A percentile compares a stretch with the other conserved stretches of the same genome.
Evolutionary conservation across 2,329 filamentous ascomycete genomes (phyloP).

Genomic region (Xylariaceae sp.): DNA sequence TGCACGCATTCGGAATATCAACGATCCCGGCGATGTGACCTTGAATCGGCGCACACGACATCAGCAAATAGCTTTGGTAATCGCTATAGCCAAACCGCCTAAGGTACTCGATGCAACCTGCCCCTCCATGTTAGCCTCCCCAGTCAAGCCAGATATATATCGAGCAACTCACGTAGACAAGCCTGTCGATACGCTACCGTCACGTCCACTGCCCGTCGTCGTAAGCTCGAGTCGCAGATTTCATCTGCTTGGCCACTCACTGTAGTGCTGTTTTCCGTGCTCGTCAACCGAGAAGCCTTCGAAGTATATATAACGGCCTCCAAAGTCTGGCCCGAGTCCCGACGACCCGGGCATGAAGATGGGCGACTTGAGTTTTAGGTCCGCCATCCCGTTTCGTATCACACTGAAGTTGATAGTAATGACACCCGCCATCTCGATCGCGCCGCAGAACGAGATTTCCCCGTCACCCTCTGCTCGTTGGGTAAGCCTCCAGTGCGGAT

Average conservation of each 20-base stretch:
- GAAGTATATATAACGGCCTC: constrained; percentile 77
- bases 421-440: constrained; percentile 89
- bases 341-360: too few species aligned
- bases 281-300: constrained; percentile 90
- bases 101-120: constrained; percentile 73
- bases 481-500: constrained; percentile 2
- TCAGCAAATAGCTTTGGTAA: constrained; percentile 79
- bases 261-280: constrained; percentile 81
- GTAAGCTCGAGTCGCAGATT: background rate
- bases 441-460: constrained; percentile 83
- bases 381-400: constrained; percentile 73
- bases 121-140: constrained; percentile 1
- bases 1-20: constrained; percentile 88
- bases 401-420: constrained; percentile 90
- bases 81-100: constrained; percentile 66
- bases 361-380: constrained; percentile 74
- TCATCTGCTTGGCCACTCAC: constrained; percentile 9
- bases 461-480: constrained; percentile 66
- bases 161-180: constrained; percentile 48
- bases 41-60: constrained; percentile 82
- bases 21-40: constrained; percentile 87
- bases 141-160: background rate
- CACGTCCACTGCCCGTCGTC: constrained; percentile 55
- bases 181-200: constrained; percentile 85
- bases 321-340: constrained; percentile 78